phyloP scores from a whole-genome alignment of 2,329 filamentous ascomycete genomes.

The Epichloe hybrida region DNA sequence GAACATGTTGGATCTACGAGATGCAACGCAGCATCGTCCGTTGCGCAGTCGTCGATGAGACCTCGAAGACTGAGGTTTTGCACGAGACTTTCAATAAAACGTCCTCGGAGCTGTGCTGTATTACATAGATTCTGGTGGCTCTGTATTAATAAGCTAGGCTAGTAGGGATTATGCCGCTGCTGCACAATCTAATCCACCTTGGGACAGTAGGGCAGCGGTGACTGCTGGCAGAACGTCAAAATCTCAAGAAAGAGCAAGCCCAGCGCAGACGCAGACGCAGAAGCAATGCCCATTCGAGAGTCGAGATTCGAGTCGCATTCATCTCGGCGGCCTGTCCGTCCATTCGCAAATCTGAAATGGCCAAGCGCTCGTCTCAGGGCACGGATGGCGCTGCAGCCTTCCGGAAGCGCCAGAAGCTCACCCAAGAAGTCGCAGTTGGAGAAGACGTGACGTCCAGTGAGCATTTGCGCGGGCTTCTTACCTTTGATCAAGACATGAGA shows the following conservation, averaged over 20 bases:
- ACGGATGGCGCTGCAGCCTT: conserved; percentile 27
- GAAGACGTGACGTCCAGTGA: conserved; percentile 49
- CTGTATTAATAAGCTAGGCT: no score
- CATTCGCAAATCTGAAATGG: conserved; percentile 20
- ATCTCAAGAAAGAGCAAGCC: conserved; percentile 14
- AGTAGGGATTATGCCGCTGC: no score
- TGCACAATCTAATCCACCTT: conserved; percentile 5
- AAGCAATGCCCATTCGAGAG: neutral
- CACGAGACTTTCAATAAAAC: no score
- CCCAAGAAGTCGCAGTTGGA: conserved; percentile 41
- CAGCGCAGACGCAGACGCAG: neutral
- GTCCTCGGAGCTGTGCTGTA: no score
- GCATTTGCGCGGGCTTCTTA: conserved; percentile 55
- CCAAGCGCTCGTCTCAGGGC: conserved; percentile 28
- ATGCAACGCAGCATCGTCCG: no score
- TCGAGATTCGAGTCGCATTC: neutral
- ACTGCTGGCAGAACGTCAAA: conserved; percentile 22
- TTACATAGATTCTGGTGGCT: no score
- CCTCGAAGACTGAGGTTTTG: no score
- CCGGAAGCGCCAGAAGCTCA: conserved; percentile 42
- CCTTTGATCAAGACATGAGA: conserved; percentile 56
- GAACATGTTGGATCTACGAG: neutral
- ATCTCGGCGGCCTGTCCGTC: neutral
- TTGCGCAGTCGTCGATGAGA: no score
- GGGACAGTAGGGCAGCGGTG: conserved; percentile 19